Evolutionary conservation across 192 early-diverging fungal genomes (phyloP).

Genomic region (Coemansia sp.): DNA sequence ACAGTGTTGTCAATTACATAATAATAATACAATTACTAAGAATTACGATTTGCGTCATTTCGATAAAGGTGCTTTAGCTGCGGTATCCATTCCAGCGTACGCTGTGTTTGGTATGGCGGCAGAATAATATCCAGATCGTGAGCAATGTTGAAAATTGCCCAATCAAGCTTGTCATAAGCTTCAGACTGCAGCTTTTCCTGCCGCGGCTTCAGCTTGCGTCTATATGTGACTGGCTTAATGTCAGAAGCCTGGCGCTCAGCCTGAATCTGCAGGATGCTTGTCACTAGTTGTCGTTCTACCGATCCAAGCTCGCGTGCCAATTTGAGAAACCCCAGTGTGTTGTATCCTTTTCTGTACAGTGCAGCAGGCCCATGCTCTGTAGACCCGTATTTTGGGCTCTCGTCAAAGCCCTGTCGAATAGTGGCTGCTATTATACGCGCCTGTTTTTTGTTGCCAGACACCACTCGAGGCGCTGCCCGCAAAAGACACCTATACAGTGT

Average conservation of each 20-base stretch:
- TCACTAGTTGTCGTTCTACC: constrained; percentile 33
- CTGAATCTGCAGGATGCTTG: constrained; percentile 18
- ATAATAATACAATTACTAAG: not conserved
- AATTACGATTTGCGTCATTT: constrained; percentile 1
- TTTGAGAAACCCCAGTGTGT: constrained; percentile 50
- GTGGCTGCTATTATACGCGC: constrained; percentile 10
- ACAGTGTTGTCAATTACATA: not conserved
- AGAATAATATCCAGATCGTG: constrained; percentile 40
- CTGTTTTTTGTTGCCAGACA: constrained; percentile 16
- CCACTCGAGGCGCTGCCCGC: constrained; percentile 34
- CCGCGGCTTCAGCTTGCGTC: constrained; percentile 19
- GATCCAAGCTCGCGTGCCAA: constrained; percentile 50
- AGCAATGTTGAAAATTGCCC: constrained; percentile 22
- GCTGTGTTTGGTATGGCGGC: constrained; percentile 19
- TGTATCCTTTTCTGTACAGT: constrained; percentile 37
- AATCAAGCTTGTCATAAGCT: constrained; percentile 24
- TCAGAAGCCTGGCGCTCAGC: constrained; percentile 15
- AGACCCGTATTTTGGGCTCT: constrained; percentile 4
- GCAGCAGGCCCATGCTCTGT: constrained; percentile 3
- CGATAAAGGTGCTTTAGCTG: constrained; percentile 20
- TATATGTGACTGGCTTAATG: constrained; percentile 19
- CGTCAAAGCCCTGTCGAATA: constrained; percentile 42
- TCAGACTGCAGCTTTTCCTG: constrained; percentile 14
- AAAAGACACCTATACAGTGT: constrained; percentile 36
- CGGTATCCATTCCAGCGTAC: constrained; percentile 47